Percentiles rank a stretch among this genome's conserved stretches.
Evolutionary conservation across 495 filamentous ascomycete genomes (phyloP).

Genomic region (Aspergillus saccharolyticus): DNA sequence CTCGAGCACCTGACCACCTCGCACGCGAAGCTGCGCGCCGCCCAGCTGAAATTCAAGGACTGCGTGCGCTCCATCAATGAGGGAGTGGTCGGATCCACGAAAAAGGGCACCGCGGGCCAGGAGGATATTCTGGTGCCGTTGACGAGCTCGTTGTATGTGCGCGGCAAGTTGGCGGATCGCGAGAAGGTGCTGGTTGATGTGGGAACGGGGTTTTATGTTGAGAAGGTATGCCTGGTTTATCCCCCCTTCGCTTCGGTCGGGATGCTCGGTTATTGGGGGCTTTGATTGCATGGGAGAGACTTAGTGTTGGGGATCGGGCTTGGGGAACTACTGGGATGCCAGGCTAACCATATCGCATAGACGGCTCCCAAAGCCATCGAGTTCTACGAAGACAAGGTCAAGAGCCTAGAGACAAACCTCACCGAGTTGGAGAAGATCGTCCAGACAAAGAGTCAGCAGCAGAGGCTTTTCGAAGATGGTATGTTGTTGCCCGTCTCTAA

Average conservation of each 20-base stretch:
- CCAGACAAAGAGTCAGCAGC: conserved; percentile 74
- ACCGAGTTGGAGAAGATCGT: conserved; percentile 84
- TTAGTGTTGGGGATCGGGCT: background rate
- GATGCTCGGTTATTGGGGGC: too few relatives aligned
- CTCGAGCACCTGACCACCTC: conserved; percentile 88
- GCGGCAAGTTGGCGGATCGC: conserved; percentile 69
- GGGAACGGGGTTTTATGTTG: conserved; percentile 93
- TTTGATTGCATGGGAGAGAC: background rate
- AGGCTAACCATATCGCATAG: conserved; percentile 35
- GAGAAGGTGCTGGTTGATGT: conserved; percentile 89
- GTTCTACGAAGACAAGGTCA: conserved; percentile 84
- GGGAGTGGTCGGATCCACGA: conserved; percentile 43
- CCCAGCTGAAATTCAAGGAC: conserved; percentile 86
- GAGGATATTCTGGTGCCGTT: conserved; percentile 77
- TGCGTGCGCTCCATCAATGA: conserved; percentile 71
- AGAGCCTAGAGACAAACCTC: conserved; percentile 71
- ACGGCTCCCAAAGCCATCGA: conserved; percentile 67
- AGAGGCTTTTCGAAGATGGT: conserved; percentile 87
- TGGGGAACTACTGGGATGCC: background rate
- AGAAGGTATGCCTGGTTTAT: conserved; percentile 60
- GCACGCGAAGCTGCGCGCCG: conserved; percentile 79
- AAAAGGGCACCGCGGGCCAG: conserved; percentile 33
- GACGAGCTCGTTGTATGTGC: conserved; percentile 90
- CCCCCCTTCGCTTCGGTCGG: background rate
- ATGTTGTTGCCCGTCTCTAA: conserved; percentile 20